phyloP scores from a whole-genome alignment of 1,139 yeast genomes.

The Keqinozyma sinolaborantium region DNA sequence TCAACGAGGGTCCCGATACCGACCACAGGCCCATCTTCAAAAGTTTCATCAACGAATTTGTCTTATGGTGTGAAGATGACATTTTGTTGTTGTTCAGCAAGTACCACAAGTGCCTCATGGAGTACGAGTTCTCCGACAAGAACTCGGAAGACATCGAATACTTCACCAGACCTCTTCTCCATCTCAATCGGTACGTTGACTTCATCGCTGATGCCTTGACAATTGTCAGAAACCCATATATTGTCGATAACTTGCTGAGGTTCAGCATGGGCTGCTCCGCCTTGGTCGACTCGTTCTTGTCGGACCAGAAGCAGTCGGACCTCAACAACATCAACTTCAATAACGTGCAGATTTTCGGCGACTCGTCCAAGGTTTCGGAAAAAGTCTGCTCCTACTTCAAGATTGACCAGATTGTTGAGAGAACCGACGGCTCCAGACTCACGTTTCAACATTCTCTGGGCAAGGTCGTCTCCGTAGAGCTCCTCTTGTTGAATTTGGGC shows the following conservation, averaged over 20 bases:
- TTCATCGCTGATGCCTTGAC: slow-evolving; percentile 22
- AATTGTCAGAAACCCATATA: slow-evolving; percentile 37
- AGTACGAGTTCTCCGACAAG: slow-evolving; percentile 13
- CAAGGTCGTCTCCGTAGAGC: slow-evolving; percentile 17
- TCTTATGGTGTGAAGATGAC: slow-evolving; percentile 36
- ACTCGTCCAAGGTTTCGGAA: slow-evolving; percentile 8
- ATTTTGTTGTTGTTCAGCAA: slow-evolving; percentile 31
- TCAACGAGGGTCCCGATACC: slow-evolving; percentile 12
- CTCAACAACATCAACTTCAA: slow-evolving; percentile 35
- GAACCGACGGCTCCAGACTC: slow-evolving; percentile 24
- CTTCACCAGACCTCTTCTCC: slow-evolving; percentile 30
- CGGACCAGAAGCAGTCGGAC: slow-evolving; percentile 13
- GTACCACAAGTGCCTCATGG: slow-evolving; percentile 16
- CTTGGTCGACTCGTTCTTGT: slow-evolving; percentile 17
- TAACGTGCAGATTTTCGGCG: slow-evolving; percentile 28
- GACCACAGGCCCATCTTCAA: slow-evolving; percentile 29
- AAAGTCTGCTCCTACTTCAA: slow-evolving; percentile 41
- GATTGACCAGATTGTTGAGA: slow-evolving; percentile 30
- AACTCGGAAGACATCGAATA: slow-evolving; percentile 12
- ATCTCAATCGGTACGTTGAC: slow-evolving; percentile 26
- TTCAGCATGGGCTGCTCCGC: slow-evolving; percentile 15
- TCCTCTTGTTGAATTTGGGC: slow-evolving; percentile 28
- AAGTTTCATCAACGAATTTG: slow-evolving; percentile 35
- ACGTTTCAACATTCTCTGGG: slow-evolving; percentile 12
- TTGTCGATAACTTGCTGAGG: slow-evolving; percentile 27